A percentile compares a stretch with the other conserved stretches of the same genome.
phyloP scores from a whole-genome alignment of 805 yeast species.

The Nakazawaea wyomingensis region DNA sequence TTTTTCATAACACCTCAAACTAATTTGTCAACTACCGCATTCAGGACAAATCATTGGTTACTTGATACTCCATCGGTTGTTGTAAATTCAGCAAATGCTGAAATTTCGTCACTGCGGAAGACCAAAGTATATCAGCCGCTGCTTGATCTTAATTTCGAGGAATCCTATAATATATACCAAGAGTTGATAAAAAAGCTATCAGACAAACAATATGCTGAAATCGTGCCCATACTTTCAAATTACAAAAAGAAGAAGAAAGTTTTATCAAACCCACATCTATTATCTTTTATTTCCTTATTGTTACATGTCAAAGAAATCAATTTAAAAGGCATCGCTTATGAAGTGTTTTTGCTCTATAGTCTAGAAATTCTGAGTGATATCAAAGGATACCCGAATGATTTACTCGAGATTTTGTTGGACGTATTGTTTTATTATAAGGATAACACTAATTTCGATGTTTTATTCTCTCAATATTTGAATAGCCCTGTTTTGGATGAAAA shows the following conservation, averaged over 20 bases:
- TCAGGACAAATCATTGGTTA: background rate
- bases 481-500: background rate
- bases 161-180: background rate
- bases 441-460: conserved; percentile 5
- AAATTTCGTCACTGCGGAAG: background rate
- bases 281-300: conserved; percentile 9
- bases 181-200: background rate
- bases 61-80: background rate
- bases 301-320: conserved; percentile 1
- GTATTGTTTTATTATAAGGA: conserved; percentile 10
- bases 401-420: conserved; percentile 9
- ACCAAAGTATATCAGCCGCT: too few species aligned
- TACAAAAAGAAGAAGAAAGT: conserved; percentile 2
- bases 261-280: conserved; percentile 10
- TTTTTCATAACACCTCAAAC: background rate
- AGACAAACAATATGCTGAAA: background rate
- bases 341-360: conserved; percentile 8
- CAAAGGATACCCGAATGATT: conserved; percentile 7
- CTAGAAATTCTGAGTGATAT: conserved; percentile 7
- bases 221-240: conserved; percentile 2
- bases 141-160: background rate
- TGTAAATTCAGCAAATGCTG: background rate
- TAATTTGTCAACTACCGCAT: background rate
- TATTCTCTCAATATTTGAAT: conserved; percentile 10
- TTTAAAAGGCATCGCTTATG: conserved; percentile 8